A percentile compares a stretch with the other conserved stretches of the same genome.
Evolutionary conservation across 306 rosid genomes (phyloP).

Genomic region (Cercis canadensis): DNA sequence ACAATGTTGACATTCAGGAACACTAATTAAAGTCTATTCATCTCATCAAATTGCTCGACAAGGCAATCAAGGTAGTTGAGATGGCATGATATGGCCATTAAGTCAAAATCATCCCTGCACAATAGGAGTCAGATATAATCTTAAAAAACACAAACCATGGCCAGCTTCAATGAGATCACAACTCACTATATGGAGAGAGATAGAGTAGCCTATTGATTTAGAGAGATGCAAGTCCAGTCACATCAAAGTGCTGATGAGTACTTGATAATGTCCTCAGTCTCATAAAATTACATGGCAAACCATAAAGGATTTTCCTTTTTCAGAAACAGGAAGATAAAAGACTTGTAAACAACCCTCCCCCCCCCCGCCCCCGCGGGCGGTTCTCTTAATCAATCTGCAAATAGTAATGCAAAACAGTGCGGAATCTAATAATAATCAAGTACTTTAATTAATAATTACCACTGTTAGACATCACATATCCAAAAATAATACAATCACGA

Average conservation of each 20-base stretch:
- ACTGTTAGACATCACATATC: no score
- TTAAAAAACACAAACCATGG: conserved; percentile 25
- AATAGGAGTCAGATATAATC: conserved; percentile 3
- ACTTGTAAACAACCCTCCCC: no score
- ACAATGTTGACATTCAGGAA: conserved; percentile 22
- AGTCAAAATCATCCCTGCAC: conserved; percentile 21
- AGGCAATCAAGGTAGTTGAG: conserved; percentile 24
- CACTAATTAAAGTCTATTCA: neutral
- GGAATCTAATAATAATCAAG: no score
- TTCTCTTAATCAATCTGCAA: no score
- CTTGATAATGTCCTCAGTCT: conserved; percentile 17
- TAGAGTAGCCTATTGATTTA: conserved; percentile 20
- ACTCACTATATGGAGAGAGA: neutral
- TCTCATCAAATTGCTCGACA: conserved; percentile 19
- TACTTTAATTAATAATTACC: no score
- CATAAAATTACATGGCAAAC: neutral
- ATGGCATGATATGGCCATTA: conserved; percentile 23
- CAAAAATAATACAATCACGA: no score
- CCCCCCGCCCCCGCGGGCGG: no score
- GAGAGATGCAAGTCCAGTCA: conserved; percentile 14
- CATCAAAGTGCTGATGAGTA: neutral
- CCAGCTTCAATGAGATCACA: neutral
- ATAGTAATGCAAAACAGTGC: no score
- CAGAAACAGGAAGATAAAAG: neutral
- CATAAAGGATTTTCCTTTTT: neutral